phyloP scores from a whole-genome alignment of 805 yeast genomes.

The Danielia oregonensis region DNA sequence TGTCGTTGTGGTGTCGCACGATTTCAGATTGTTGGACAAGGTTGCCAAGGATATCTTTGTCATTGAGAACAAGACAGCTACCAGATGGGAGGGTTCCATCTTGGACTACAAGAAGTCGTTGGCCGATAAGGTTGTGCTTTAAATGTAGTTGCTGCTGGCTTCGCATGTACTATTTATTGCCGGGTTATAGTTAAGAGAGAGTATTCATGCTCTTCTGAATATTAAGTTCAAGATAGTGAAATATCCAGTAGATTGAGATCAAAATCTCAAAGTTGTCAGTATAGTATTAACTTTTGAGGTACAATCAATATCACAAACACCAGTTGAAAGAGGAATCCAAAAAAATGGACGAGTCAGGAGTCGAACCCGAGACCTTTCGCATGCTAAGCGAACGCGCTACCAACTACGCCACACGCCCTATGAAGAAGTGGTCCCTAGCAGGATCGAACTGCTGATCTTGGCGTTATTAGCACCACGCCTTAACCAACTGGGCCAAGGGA shows the following conservation, averaged over 20 bases:
- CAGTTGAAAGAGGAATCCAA: too few relatives aligned
- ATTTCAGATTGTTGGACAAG: conserved; percentile 95
- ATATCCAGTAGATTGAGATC: too few relatives aligned
- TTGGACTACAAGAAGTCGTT: conserved; percentile 89
- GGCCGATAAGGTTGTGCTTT: conserved; percentile 83
- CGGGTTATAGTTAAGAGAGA: too few relatives aligned
- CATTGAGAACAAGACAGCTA: conserved; percentile 92
- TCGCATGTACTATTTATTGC: too few relatives aligned
- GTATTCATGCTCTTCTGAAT: too few relatives aligned
- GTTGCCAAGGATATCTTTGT: conserved; percentile 97
- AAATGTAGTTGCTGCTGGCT: conserved; percentile 12
- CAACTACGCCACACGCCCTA: conserved; percentile 80
- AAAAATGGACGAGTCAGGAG: conserved; percentile 26
- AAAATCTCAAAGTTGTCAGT: neutral
- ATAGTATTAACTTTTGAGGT: too few relatives aligned
- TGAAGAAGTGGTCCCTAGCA: conserved; percentile 68
- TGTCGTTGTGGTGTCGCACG: conserved; percentile 97
- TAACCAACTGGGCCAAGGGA: conserved; percentile 55
- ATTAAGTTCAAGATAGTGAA: too few relatives aligned
- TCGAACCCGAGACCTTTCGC: conserved; percentile 26
- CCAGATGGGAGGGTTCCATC: conserved; percentile 93
- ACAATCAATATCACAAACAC: too few relatives aligned
- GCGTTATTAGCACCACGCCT: conserved; percentile 54
- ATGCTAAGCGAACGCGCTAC: conserved; percentile 70
- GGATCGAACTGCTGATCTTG: conserved; percentile 85